These are phyloP conservation scores for Panaeolus papilionaceus DNA, from an alignment of 768 basidiomycete genomes.

Conservation along the genomic window DNA sequence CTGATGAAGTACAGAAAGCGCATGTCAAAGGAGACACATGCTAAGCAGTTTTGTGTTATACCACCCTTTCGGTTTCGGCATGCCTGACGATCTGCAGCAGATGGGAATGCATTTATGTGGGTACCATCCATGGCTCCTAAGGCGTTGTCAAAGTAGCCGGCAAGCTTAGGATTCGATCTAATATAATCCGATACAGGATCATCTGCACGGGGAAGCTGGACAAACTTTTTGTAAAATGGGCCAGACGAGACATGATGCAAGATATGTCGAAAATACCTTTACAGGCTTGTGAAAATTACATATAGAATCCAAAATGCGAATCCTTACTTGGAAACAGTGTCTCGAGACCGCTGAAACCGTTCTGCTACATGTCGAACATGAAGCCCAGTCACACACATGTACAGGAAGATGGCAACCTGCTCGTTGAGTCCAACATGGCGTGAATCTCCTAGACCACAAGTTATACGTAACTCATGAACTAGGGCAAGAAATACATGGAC, in stretches of 20 bases:
- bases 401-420: no score
- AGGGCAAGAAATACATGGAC: no score
- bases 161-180: constrained; percentile 28
- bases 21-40: constrained; percentile 38
- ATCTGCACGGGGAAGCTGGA: constrained; percentile 21
- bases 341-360: no score
- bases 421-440: no score
- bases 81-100: constrained; percentile 24
- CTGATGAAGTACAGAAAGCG: constrained; percentile 31
- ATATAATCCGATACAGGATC: no score
- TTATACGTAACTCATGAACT: no score
- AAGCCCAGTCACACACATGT: no score
- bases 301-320: no score
- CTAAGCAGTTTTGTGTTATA: constrained; percentile 45
- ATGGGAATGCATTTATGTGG: constrained; percentile 31
- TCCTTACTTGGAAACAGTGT: no score
- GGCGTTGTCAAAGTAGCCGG: constrained; percentile 38
- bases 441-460: no score
- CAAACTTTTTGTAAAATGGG: constrained; percentile 34
- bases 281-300: no score
- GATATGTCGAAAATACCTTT: constrained; percentile 36
- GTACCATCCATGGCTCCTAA: constrained; percentile 42
- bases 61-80: constrained; percentile 35
- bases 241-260: constrained; percentile 31
- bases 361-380: no score